These are phyloP conservation scores for Vigna angularis DNA, from an alignment of 306 rosid species.

Conservation along the genomic window DNA sequence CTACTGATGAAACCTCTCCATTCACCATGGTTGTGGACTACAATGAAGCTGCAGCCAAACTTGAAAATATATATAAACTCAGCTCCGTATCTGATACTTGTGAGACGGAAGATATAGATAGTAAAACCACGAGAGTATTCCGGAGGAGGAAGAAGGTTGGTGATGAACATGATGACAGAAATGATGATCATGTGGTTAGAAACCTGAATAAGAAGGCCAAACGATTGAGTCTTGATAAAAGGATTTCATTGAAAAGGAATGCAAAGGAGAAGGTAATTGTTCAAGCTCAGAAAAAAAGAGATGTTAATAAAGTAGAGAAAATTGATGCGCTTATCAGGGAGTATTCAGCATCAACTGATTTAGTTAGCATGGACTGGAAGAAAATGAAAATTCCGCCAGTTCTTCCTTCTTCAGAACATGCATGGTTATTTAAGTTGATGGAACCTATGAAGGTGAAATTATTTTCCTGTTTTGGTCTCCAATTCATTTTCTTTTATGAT, in stretches of 20 bases:
- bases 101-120: neutral
- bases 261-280: neutral
- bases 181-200: slow-evolving; percentile 8
- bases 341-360: slow-evolving; percentile 22
- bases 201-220: slow-evolving; percentile 1
- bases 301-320: neutral
- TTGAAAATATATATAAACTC: slow-evolving; percentile 26
- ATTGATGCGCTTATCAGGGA: slow-evolving; percentile 1
- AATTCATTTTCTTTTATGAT: neutral
- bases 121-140: neutral
- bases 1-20: slow-evolving; percentile 49
- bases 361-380: slow-evolving; percentile 18
- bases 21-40: slow-evolving; percentile 20
- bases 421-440: slow-evolving; percentile 16
- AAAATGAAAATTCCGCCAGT: slow-evolving; percentile 9
- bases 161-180: neutral
- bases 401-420: slow-evolving; percentile 22
- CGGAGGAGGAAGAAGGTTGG: neutral
- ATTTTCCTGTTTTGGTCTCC: neutral
- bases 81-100: neutral
- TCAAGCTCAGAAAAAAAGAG: neutral
- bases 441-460: slow-evolving; percentile 17
- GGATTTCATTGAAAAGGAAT: neutral
- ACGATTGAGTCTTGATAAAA: slow-evolving; percentile 22
- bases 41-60: slow-evolving; percentile 29